Percentiles rank a stretch among this genome's conserved stretches.
phyloP scores from a whole-genome alignment of 1,284 basidiomycete species.

The Malassezia yamatoensis region DNA sequence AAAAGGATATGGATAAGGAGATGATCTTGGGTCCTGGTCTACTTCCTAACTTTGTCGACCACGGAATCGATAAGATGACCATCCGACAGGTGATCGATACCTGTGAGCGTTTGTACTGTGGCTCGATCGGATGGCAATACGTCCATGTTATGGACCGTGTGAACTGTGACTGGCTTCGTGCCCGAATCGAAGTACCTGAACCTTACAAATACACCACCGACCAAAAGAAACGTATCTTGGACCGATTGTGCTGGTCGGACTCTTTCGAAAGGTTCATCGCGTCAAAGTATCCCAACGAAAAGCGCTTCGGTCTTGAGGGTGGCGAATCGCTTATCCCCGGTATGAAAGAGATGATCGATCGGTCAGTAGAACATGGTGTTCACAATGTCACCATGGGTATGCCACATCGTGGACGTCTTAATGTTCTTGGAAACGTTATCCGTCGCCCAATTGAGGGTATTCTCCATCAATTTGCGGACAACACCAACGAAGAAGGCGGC shows the following conservation, averaged over 20 bases:
- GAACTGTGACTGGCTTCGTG: slow-evolving; percentile 98
- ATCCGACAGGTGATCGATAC: slow-evolving; percentile 85
- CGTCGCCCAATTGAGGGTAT: slow-evolving; percentile 97
- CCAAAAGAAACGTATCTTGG: slow-evolving; percentile 97
- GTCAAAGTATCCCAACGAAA: slow-evolving; percentile 98
- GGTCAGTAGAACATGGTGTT: slow-evolving; percentile 89
- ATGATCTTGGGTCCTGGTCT: slow-evolving; percentile 91
- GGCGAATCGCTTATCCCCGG: slow-evolving; percentile 95
- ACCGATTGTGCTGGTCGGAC: slow-evolving; percentile 98
- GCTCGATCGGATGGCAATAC: slow-evolving; percentile 90
- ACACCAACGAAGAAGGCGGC: slow-evolving; percentile 53
- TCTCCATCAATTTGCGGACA: slow-evolving; percentile 82
- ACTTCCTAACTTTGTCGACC: slow-evolving; percentile 76
- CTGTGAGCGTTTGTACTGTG: slow-evolving; percentile 88
- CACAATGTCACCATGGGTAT: slow-evolving; percentile 96
- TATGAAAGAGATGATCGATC: slow-evolving; percentile 95
- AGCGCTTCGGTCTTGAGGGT: slow-evolving; percentile 97
- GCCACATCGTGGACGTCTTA: slow-evolving; percentile 97
- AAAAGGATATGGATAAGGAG: slow-evolving; percentile 84
- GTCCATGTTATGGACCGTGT: slow-evolving; percentile 97
- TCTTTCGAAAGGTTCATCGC: slow-evolving; percentile 98
- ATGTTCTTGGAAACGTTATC: slow-evolving; percentile 95
- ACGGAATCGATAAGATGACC: slow-evolving; percentile 76
- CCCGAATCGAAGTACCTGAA: slow-evolving; percentile 86
- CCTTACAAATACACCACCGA: slow-evolving; percentile 98